Base-by-base conservation (phyloP, 2,329 filamentous ascomycete genomes). In the Beauveria asiatica region DNA sequence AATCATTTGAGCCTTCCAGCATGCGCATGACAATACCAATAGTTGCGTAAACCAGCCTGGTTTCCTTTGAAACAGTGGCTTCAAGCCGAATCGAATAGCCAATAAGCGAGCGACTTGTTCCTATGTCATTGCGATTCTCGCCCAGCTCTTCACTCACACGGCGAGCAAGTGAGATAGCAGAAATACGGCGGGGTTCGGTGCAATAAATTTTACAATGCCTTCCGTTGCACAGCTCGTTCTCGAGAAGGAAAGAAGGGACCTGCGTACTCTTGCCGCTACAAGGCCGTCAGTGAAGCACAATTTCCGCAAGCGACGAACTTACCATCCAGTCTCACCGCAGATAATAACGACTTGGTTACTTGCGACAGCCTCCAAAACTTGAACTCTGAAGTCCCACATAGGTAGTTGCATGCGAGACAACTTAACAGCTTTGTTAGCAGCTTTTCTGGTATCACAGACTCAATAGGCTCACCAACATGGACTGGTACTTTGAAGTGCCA, bases 21-120 rank as follows among this genome's bases (percentile, higher is more conserved):
- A 99, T 97, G 30, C 94, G 86, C 80, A 99, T 90, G n/a, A 99
- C 91, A 61, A 99, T 96, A 76, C 94, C 85, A 6, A 85, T 88
- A 2, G 88, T 97, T 57, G 94, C 94, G 73, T 92, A 99, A 6
- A 97, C 85, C 27, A 99, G 82, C 56, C 90, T 82, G 2, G 92
- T 97, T 66, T 91, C 86, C 33, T 85, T 83, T 17, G 86, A 88
- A 0, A 88, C 89, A 67, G 95, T 96, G 53, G 91, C 89, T 72
- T 99, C 94, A 21, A 99, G 78, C 19, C 94, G 85, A 66, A 99
- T 97, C 1, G 94, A 92, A 76, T 96, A 99, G 49, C 94, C 94
- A 23, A 99, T 87, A 2, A 99, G 79, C 3, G 94, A 97, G 57
- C 89, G 82, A 46, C 79, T 76, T 0, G 91, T 95, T 44, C 94